phyloP scores from a whole-genome alignment of 495 filamentous ascomycete species.

The Sporormia fimetaria region DNA sequence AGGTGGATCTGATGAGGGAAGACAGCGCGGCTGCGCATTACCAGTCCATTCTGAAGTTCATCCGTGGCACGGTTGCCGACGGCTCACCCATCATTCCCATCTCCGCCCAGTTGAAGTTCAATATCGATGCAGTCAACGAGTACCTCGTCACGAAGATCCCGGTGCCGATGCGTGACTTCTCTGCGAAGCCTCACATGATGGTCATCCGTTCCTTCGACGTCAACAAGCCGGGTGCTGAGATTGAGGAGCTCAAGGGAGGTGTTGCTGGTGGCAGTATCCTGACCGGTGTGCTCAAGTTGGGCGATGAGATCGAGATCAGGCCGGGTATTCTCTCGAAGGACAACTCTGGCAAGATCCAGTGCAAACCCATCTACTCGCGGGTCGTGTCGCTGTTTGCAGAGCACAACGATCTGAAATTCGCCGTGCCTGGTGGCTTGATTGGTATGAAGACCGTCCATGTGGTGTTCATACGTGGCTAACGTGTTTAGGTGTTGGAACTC shows the following conservation, averaged over 20 bases:
- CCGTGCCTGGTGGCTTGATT: conserved; percentile 92
- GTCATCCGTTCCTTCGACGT: conserved; percentile 98
- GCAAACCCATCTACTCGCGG: conserved; percentile 90
- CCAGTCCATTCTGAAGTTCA: conserved; percentile 93
- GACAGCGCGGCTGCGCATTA: conserved; percentile 85
- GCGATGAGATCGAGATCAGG: conserved; percentile 95
- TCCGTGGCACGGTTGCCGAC: conserved; percentile 90
- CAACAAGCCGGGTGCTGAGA: conserved; percentile 99
- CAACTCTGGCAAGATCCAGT: conserved; percentile 85
- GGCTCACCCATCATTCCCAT: conserved; percentile 96
- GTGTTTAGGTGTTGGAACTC: conserved; percentile 69
- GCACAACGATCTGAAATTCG: conserved; percentile 94
- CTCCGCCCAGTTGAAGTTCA: conserved; percentile 97
- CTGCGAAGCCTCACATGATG: conserved; percentile 88
- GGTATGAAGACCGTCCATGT: conserved; percentile 26
- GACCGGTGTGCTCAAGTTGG: conserved; percentile 87
- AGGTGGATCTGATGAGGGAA: conserved; percentile 95
- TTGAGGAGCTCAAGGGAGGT: conserved; percentile 96
- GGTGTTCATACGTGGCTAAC: conserved; percentile 13
- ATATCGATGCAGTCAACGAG: conserved; percentile 97
- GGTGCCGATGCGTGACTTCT: conserved; percentile 79
- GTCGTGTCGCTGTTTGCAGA: conserved; percentile 93
- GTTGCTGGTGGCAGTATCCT: conserved; percentile 95
- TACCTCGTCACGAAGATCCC: conserved; percentile 86
- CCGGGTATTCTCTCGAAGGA: conserved; percentile 92